Conservation (phyloP, 805 yeast genomes). For the Metschnikowia lachancei region DNA sequence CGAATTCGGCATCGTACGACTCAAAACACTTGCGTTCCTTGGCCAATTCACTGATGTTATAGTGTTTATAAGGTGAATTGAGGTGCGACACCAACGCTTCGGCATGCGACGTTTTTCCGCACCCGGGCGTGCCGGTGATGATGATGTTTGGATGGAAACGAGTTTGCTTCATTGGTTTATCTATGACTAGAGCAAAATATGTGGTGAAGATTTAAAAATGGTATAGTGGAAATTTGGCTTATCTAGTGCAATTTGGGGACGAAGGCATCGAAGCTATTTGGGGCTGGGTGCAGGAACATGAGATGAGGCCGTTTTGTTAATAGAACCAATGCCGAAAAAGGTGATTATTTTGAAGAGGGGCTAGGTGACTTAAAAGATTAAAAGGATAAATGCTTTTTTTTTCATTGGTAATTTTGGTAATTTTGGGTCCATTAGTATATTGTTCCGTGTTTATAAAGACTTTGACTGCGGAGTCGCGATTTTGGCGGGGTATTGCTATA, state of each 20-base stretch:
- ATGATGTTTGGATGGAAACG: slow-evolving; percentile 67
- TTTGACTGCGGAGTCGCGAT: no score
- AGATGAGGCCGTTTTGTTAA: neutral
- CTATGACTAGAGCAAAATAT: no score
- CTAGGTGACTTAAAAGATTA: no score
- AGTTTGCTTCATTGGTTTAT: slow-evolving; percentile 4
- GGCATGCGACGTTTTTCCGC: slow-evolving; percentile 82
- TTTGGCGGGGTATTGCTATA: no score
- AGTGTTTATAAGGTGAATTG: slow-evolving; percentile 45
- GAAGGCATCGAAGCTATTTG: neutral
- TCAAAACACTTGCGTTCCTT: slow-evolving; percentile 72
- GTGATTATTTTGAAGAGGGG: no score
- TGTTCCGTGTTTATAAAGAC: no score
- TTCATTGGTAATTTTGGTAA: no score
- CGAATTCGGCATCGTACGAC: slow-evolving; percentile 82
- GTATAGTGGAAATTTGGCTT: neutral
- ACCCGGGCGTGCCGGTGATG: slow-evolving; percentile 94
- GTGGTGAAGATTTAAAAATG: neutral
- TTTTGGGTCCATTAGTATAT: no score
- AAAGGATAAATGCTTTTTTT: no score
- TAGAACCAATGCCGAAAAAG: no score
- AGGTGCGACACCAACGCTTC: slow-evolving; percentile 53
- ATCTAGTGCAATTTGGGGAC: neutral
- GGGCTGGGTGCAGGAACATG: neutral
- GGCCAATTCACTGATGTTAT: slow-evolving; percentile 79